A percentile compares a stretch with the other conserved stretches of the same genome.
Conservation (phyloP, 148 eudicot genomes). For the Rhododendron mucronatum region DNA sequence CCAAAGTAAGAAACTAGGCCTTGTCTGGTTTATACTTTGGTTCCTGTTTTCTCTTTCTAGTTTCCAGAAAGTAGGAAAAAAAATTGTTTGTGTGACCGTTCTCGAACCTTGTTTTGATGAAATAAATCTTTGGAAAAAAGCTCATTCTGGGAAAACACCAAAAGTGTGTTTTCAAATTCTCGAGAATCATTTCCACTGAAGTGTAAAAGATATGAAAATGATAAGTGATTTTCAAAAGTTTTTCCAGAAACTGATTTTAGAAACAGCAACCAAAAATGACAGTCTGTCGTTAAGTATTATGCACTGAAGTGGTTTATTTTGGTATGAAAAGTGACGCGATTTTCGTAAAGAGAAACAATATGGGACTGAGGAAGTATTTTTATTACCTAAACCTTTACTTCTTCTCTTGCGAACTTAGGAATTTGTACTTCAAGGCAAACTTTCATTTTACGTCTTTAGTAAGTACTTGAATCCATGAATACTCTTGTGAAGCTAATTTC, state of each 20-base stretch:
- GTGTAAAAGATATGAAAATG: not conserved
- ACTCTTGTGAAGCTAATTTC: not conserved
- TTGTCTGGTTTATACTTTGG: not conserved
- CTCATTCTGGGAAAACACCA: not conserved
- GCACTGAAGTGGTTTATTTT: not conserved
- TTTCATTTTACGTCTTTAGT: not conserved
- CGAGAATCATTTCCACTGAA: not conserved
- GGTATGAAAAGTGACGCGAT: not conserved
- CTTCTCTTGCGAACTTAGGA: not conserved
- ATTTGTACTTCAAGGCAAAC: not conserved
- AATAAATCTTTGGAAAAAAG: not conserved
- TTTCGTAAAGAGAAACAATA: not conserved
- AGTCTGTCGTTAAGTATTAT: not conserved
- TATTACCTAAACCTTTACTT: not conserved
- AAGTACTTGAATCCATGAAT: not conserved
- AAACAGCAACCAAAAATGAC: not conserved
- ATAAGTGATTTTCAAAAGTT: not conserved
- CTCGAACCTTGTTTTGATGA: not conserved
- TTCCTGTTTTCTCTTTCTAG: not conserved
- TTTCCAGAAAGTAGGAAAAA: not conserved
- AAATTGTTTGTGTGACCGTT: not conserved
- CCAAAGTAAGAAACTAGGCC: conserved; percentile 44
- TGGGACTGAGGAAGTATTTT: not conserved
- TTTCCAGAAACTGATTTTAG: not conserved
- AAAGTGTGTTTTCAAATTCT: not conserved